Conservation (phyloP, 169 alveolate species). For the Plasmodium berghei region DNA sequence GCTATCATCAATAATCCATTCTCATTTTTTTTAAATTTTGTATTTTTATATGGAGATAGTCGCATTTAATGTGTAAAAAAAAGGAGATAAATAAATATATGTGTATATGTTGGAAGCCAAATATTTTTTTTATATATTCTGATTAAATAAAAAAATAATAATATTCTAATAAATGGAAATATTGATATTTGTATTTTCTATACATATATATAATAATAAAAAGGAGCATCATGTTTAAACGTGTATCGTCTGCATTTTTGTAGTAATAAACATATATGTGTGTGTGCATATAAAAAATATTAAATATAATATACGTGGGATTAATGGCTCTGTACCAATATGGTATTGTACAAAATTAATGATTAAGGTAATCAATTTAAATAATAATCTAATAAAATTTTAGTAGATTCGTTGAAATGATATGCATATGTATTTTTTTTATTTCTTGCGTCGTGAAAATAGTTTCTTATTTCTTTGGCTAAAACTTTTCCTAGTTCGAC, state of each 20-base stretch:
- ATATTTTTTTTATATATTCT: too few species aligned
- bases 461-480: slow-evolving; percentile 82
- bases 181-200: too few species aligned
- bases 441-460: slow-evolving; percentile 74
- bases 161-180: too few species aligned
- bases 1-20: too few species aligned
- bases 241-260: too few species aligned
- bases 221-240: too few species aligned
- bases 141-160: too few species aligned
- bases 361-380: slow-evolving; percentile 2
- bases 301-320: background rate
- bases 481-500: slow-evolving; percentile 94
- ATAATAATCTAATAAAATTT: slow-evolving; percentile 36
- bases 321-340: background rate
- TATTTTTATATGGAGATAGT: background rate
- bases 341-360: background rate
- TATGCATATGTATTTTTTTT: background rate
- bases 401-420: slow-evolving; percentile 63
- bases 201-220: too few species aligned
- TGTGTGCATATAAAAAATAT: too few species aligned
- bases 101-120: background rate
- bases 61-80: slow-evolving; percentile 1
- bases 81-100: background rate
- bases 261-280: too few species aligned
- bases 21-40: too few species aligned